These are phyloP conservation scores for Poa annua DNA, from an alignment of 176 grass and related monocot species.

Conservation along the genomic window DNA sequence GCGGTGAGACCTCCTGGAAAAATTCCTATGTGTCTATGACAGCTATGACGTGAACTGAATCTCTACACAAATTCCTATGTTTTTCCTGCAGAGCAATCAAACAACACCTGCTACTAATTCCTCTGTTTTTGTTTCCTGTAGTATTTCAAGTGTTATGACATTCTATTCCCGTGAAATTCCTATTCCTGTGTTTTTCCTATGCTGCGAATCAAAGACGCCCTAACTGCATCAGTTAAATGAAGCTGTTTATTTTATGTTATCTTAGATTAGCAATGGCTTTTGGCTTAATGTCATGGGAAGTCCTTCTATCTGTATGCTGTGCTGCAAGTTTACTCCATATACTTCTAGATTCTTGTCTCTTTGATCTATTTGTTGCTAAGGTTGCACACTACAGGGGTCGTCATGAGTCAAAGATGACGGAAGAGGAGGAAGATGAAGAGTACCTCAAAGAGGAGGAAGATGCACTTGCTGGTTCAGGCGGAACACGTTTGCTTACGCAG, in stretches of 20 bases:
- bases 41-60: no score
- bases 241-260: not conserved
- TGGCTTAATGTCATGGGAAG: not conserved
- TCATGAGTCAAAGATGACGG: conserved; percentile 85
- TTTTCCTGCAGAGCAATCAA: no score
- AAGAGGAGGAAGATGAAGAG: conserved; percentile 96
- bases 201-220: no score
- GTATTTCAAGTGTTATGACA: no score
- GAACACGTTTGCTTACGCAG: conserved; percentile 72
- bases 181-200: no score
- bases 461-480: conserved; percentile 68
- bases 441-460: conserved; percentile 96
- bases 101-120: no score
- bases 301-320: conserved; percentile 2
- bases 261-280: not conserved
- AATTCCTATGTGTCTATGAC: no score
- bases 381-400: conserved; percentile 68
- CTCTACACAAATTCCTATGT: no score
- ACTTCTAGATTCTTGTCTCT: not conserved
- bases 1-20: no score
- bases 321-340: not conserved
- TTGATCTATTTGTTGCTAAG: conserved; percentile 33
- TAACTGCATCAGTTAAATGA: not conserved
- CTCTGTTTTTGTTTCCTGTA: no score
- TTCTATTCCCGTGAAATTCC: no score